A percentile compares a stretch with the other conserved stretches of the same genome.
phyloP scores from a whole-genome alignment of 1,284 basidiomycete genomes.

The Fomitopsis betulina region DNA sequence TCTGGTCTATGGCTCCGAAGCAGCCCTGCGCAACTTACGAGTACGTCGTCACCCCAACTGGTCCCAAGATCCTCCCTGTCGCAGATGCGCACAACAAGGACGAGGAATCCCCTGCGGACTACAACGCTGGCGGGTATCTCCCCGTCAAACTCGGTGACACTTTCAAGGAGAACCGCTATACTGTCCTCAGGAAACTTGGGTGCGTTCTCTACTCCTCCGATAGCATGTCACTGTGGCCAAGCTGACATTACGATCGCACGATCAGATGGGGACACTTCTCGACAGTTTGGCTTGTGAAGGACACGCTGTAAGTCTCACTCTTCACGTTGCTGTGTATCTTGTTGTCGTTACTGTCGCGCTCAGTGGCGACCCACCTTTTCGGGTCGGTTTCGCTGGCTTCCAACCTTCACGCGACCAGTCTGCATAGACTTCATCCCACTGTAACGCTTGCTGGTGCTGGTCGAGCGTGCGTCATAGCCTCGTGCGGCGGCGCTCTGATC shows the following conservation, averaged over 20 bases:
- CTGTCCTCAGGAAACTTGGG: slow-evolving; percentile 82
- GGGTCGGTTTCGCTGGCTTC: not conserved
- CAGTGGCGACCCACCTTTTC: not conserved
- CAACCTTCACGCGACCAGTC: not conserved
- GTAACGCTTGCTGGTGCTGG: no score
- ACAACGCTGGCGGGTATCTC: slow-evolving; percentile 80
- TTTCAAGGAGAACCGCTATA: slow-evolving; percentile 80
- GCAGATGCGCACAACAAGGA: slow-evolving; percentile 60
- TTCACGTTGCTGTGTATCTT: not conserved
- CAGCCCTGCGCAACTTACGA: slow-evolving; percentile 66
- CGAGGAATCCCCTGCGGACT: slow-evolving; percentile 76
- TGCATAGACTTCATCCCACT: not conserved
- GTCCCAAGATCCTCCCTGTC: slow-evolving; percentile 67
- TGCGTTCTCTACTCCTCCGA: slow-evolving; percentile 32
- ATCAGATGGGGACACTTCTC: slow-evolving; percentile 88
- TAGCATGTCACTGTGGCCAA: not conserved
- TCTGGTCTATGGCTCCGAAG: slow-evolving; percentile 55
- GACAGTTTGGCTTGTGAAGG: slow-evolving; percentile 80
- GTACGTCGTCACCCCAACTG: slow-evolving; percentile 63
- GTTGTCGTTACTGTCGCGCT: not conserved
- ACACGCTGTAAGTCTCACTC: slow-evolving; percentile 49
- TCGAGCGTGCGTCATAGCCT: not conserved
- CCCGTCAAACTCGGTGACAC: slow-evolving; percentile 70
- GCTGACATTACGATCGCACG: slow-evolving; percentile 15
- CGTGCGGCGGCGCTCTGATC: not conserved